Base-by-base conservation (phyloP, 495 filamentous ascomycete species). In the Bryoglossum gracile region DNA sequence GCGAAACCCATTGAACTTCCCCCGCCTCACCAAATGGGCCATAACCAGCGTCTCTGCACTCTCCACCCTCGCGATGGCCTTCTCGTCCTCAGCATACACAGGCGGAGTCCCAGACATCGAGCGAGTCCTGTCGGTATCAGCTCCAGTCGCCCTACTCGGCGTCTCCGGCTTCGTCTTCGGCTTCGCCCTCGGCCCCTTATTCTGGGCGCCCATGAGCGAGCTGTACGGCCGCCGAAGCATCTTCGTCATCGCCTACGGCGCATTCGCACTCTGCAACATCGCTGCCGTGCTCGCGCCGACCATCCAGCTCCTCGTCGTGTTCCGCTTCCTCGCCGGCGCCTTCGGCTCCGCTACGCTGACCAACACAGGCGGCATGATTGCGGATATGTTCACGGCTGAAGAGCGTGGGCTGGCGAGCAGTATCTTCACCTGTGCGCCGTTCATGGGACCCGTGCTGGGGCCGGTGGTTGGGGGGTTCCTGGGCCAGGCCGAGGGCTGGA, bases 311-410 rank as follows among this genome's bases (percentile, higher is more conserved):
- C 67, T 92, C 1, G 67, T 89, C 42, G 76, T 89, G 51, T 73
- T 89, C 22, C 82, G 87, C 18, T 88, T 89, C 72, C 81, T 89
- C 44, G 83, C 81, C 21, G 83, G 87, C 43, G 71, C 83, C n/a
- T 86, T 88, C 61, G 87, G 87, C 23, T 80, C 81, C 2, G 84
- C 82, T 1, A 77, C 83, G 23, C 56, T 89, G 46, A 86, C 83
- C 21, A 89, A 87, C 60, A 71, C 81, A 14, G 83, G 83, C 49
- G 83, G 83, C 58, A 78, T 87, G 26, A 84, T 88, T 54, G 80
- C 83, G 24, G 83, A 89, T 54, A 83, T 87, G 74, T 88, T 87
- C 56, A 55, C 68, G 8, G 76, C 78, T 3, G 68, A 63, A 48
- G 65, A 87, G 56, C 68, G 84, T 54, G 84, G 84, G 38, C 51